A percentile compares a stretch with the other conserved stretches of the same genome.
Conservation (phyloP, 1,139 yeast genomes). For the Yamadazyma atmosphaerica region DNA sequence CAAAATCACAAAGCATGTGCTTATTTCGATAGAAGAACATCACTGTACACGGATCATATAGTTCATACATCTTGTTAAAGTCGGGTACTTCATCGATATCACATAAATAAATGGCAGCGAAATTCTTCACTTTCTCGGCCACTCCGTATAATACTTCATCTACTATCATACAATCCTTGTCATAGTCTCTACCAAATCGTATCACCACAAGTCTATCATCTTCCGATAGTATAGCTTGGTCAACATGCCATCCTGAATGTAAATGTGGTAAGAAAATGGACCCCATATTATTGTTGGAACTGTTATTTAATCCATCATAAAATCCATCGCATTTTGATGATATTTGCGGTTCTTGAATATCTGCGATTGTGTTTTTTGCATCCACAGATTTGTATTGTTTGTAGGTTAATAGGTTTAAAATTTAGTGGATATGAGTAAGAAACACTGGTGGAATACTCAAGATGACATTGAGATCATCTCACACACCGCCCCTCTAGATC, state of each 20-base stretch:
- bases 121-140: conserved; percentile 82
- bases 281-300: conserved; percentile 53
- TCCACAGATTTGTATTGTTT: conserved; percentile 15
- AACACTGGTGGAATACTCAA: conserved; percentile 10
- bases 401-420: too few relatives aligned
- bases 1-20: conserved; percentile 98
- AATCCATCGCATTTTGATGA: too few relatives aligned
- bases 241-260: conserved; percentile 92
- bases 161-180: conserved; percentile 82
- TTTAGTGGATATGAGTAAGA: too few relatives aligned
- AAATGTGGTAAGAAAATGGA: conserved; percentile 86
- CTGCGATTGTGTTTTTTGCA: conserved; percentile 14
- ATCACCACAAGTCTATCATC: conserved; percentile 86
- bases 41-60: conserved; percentile 85
- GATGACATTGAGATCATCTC: conserved; percentile 9
- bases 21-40: conserved; percentile 94
- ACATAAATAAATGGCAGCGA: conserved; percentile 85
- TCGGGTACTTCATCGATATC: conserved; percentile 90
- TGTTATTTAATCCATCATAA: too few relatives aligned
- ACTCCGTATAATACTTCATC: conserved; percentile 80
- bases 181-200: conserved; percentile 81
- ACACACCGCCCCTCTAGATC: conserved; percentile 9
- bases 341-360: too few relatives aligned
- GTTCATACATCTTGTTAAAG: conserved; percentile 88
- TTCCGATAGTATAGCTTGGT: conserved; percentile 85